Base-by-base conservation (phyloP, 2,329 filamentous ascomycete genomes). In the Sporothrix humicola region DNA sequence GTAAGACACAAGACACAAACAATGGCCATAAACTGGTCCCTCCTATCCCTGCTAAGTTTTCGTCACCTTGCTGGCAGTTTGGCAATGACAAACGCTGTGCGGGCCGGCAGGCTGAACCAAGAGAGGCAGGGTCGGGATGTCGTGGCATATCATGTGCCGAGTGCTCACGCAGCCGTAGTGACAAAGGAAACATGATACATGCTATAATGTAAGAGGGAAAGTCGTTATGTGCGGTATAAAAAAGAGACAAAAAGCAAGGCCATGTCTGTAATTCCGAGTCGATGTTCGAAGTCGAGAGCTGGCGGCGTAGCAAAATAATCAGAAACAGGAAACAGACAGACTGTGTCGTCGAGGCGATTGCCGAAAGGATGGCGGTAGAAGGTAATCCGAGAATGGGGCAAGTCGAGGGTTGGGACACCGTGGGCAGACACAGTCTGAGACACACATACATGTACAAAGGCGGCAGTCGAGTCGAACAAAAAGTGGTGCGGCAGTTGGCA, bases 161-260 rank as follows among this genome's bases (percentile, higher is more conserved):
- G 31, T 37, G 31, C 31, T 37, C 31, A 37, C 31, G 31, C 31
- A 37, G 31, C 31, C 31, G 31, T 13, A 5, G 3, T 31, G n/a
- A 72, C 37, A 54, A 48, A 69, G 31, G 48, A 65, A 56, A 72
- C 59, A 61, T 66, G 42, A 48, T 70, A 61, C 44, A 61, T 71
- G 69, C 31, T 61, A 44, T n/a, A 52, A 46, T 66, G 50, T 46
- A 50, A 72, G 52, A 20, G 42, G 42, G 37, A 63, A 52, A 26
- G 71, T 72, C 71, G 59, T 72, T 72, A 72, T 72, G 71, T 66
- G 59, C 59, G 44, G 23, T 37, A 37, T 37, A 37, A 37, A 37
- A 37, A 37, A 37, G 31, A 37, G 17, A 54, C 23, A 15, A 54
- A 69, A 23, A 50, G 15, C 20, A 46, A 26, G 17, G 31, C 17